Base-by-base conservation (phyloP, 1,284 basidiomycete species). In the Marasmius sp. region DNA sequence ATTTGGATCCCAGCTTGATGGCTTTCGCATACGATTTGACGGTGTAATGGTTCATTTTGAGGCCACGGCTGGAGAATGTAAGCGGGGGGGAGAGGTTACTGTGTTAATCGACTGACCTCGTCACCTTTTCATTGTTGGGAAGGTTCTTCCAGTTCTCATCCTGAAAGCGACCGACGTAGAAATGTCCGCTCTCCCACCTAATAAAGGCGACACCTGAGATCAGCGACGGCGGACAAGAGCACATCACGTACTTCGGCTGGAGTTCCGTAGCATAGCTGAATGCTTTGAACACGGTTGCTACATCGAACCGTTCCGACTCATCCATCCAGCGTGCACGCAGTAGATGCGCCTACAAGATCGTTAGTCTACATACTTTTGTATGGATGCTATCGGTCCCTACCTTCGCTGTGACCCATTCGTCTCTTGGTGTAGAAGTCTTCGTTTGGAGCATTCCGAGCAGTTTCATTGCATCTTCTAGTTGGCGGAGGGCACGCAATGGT, bases 241-340 rank as follows among this genome's bases (percentile, higher is more conserved):
- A 65, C 59, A 63, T 14, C 41, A 27, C 81, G 61, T 65, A 92
- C 92, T 83, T 81, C 12, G 81, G 77, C 61, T 83, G 83, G 27
- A 88, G 71, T 45, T 80, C 77, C 5, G 84, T 79, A 0, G 88
- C 89, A 36, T 83, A 76, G 22, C 78, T 74, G 72, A 91, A 92
- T 33, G 84, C 77, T 49, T 79, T 81, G 59, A 87, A 80, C 12
- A 97, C 86, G 9, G 85, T 78, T 47, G 84, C 85, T 16, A 78
- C 75, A n/a, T 92, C 91, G 70, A 88, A 92, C 49, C 97, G 84
- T 64, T 92, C 95, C 0, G 94, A 92, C 62, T 97, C 95, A 58
- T 91, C 86, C 84, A 95, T 93, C 93, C 97, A 98, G 10, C 94
- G 86, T 8, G 95, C 95, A 37, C 91, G 88, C n/a, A 98, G 81